These are phyloP conservation scores for Ceratocystis papillata DNA, from an alignment of 2,329 filamentous ascomycete species.

Conservation along the genomic window DNA sequence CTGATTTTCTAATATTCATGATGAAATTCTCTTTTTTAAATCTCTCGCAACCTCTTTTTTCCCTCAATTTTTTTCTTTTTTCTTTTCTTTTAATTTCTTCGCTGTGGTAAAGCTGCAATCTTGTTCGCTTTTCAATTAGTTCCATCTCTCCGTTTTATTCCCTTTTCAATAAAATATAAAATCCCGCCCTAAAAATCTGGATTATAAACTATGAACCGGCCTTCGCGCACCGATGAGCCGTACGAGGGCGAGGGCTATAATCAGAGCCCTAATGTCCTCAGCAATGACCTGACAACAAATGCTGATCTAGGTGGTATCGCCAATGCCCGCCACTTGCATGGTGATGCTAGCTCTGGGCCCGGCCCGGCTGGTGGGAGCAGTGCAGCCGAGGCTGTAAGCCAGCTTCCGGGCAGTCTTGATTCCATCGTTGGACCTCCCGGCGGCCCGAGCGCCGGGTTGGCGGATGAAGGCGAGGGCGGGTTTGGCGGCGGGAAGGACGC, in stretches of 20 bases:
- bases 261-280: slow-evolving; percentile 42
- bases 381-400: slow-evolving; percentile 8
- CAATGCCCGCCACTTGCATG: slow-evolving; percentile 37
- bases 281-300: slow-evolving; percentile 41
- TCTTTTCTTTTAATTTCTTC: background rate
- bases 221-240: slow-evolving; percentile 44
- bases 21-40: background rate
- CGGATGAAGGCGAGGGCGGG: slow-evolving; percentile 7
- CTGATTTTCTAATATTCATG: background rate
- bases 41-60: background rate
- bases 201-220: slow-evolving; percentile 40
- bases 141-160: background rate
- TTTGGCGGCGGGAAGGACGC: slow-evolving; percentile 21
- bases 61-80: background rate
- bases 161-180: background rate
- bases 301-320: slow-evolving; percentile 46
- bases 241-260: slow-evolving; percentile 42
- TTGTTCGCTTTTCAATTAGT: background rate
- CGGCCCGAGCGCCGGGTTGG: background rate
- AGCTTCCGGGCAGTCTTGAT: background rate
- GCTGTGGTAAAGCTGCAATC: background rate
- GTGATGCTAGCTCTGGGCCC: background rate
- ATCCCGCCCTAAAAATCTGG: background rate
- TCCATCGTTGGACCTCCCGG: background rate
- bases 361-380: slow-evolving; percentile 10